Evolutionary conservation across 1,284 basidiomycete genomes (phyloP), one percentile per base, ranked within the genome.

Genomic region (Anthracocystis panici-leucophaei): DNA sequence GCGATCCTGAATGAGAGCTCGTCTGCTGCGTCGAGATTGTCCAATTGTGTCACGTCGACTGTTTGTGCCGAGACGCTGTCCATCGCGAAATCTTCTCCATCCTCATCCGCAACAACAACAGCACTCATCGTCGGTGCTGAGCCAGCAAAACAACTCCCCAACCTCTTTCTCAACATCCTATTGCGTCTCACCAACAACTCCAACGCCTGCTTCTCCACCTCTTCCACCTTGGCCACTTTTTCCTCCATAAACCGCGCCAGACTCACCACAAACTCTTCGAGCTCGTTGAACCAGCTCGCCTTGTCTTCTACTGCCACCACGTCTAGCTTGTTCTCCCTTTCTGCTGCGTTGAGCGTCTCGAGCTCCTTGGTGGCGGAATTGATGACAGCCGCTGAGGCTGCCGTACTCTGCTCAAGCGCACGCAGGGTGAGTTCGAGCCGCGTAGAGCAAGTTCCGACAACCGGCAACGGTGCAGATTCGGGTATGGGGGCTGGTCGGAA

Each of bases 241-340:
- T 68, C 73, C 35, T 81, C 78, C 61, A 84, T 63, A 33, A 84
- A 82, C 21, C 57, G 42, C 10, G 83, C 79, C 29, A 84, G 38
- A 23, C 63, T 78, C 4, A 53, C 60, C 20, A 81, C 71, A 56
- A 82, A 84, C 7, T 27, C 56, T 11, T 82, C 72, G 10, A 84
- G 57, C 66, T 84, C 83, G 12, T 71, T 46, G 51, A 82, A 81
- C 81, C 82, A 84, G 23, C 71, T 73, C 50, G 65, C 64, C 38
- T 79, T 79, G 16, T 73, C 68, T 33, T 81, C 82, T 5, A 75
- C 57, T 11, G 35, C 63, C 11, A 27, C 75, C 5, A 82, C 75
- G 11, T 75, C 66, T 3, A 41, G 38, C 61, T 82, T 80, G 57
- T 78, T 79, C 35, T 67, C 60, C 44, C 14, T 23, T 44, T 82